phyloP scores from a whole-genome alignment of 164 flowering plant genomes.

The Euptelea pleiosperma region DNA sequence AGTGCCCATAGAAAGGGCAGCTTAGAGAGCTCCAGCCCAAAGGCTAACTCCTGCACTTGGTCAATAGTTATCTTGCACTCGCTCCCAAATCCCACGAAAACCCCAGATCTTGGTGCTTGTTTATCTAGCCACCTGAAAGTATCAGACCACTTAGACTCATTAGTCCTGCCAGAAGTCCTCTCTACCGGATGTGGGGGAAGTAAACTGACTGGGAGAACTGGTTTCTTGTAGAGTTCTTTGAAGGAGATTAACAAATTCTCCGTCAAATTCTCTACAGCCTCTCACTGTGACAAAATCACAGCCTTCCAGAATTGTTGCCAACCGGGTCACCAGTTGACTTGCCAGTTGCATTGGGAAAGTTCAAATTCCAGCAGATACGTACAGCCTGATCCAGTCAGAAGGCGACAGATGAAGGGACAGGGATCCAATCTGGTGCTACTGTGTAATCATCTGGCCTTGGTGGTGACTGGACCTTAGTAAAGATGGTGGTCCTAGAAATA shows the following conservation, averaged over 20 bases:
- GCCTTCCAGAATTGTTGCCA: slow-evolving; percentile 1
- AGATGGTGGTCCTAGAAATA: neutral
- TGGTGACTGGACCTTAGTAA: neutral
- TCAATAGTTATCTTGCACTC: slow-evolving; percentile 26
- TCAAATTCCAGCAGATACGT: neutral
- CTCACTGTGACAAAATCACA: slow-evolving; percentile 24
- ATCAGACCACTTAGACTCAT: slow-evolving; percentile 2
- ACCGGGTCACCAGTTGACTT: slow-evolving; percentile 11
- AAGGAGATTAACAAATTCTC: slow-evolving; percentile 23
- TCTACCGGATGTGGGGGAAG: slow-evolving; percentile 27
- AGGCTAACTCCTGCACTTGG: slow-evolving; percentile 32
- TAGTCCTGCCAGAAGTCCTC: no score
- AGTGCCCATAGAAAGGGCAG: slow-evolving; percentile 39
- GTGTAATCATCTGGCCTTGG: slow-evolving; percentile 16
- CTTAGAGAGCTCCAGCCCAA: slow-evolving; percentile 26
- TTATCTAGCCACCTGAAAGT: slow-evolving; percentile 42
- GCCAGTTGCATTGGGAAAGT: slow-evolving; percentile 17
- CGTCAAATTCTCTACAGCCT: slow-evolving; percentile 35
- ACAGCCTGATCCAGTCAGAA: slow-evolving; percentile 16
- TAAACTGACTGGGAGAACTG: slow-evolving; percentile 36
- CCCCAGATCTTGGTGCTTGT: slow-evolving; percentile 21
- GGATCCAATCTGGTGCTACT: slow-evolving; percentile 25
- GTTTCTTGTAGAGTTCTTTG: slow-evolving; percentile 20
- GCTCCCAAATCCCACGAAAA: slow-evolving; percentile 43
- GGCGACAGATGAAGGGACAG: slow-evolving; percentile 28